Conservation (phyloP, 768 basidiomycete species). For the Ramaria sp. region DNA sequence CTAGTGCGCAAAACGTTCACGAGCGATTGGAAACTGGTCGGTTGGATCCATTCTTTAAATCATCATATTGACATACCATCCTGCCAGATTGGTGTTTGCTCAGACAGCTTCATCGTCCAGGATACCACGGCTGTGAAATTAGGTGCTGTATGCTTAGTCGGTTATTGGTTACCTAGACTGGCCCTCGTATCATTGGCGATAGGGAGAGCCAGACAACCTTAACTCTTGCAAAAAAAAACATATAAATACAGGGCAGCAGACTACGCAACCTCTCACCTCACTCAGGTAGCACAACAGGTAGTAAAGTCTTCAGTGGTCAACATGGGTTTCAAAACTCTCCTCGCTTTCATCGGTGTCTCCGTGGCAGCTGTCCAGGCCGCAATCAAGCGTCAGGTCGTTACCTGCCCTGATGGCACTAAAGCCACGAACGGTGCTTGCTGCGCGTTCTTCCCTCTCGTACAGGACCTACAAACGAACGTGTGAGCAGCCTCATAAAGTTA, state of each 20-base stretch:
- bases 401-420: slow-evolving; percentile 5
- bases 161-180: background rate
- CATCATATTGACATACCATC: background rate
- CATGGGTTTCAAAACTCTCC: background rate
- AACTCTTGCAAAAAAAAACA: background rate
- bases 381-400: background rate
- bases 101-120: background rate
- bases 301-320: background rate
- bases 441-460: slow-evolving; percentile 4
- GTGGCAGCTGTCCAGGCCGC: slow-evolving; percentile 1
- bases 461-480: slow-evolving; percentile 7
- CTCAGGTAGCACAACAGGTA: background rate
- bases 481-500: background rate
- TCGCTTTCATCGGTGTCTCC: slow-evolving; percentile 2
- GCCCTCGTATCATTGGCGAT: no score
- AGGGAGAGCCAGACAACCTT: no score
- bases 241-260: background rate
- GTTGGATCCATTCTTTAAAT: background rate
- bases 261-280: background rate
- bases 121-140: background rate
- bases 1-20: background rate
- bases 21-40: background rate
- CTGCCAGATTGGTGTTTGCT: background rate
- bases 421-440: slow-evolving; percentile 5
- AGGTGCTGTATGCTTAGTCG: background rate